Evolutionary conservation across 2,329 filamentous ascomycete species (phyloP).

Genomic region (Fusarium humuli): DNA sequence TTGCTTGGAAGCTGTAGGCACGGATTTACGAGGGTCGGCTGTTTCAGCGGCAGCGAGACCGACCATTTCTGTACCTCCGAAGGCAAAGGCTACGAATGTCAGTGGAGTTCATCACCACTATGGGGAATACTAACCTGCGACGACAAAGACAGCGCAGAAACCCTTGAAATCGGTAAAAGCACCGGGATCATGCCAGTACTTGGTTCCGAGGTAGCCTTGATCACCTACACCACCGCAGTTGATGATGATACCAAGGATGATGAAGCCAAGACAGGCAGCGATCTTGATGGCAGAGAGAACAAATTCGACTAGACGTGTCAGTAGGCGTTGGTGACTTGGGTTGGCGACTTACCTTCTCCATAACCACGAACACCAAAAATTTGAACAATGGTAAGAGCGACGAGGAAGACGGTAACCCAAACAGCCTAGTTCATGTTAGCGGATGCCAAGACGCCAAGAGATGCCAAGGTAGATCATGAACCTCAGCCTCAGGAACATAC

Average conservation of each 20-base stretch:
- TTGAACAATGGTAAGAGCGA: constrained; percentile 82
- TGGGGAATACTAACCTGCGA: constrained; percentile 58
- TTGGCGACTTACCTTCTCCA: constrained; percentile 69
- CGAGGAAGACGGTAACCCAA: constrained; percentile 85
- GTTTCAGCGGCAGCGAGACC: constrained; percentile 83
- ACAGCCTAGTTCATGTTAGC: constrained; percentile 59
- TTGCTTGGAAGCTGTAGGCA: constrained; percentile 90
- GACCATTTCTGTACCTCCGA: constrained; percentile 80
- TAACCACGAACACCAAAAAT: constrained; percentile 89
- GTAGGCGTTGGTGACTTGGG: fast-evolving
- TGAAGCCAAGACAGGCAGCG: constrained; percentile 50
- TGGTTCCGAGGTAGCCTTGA: constrained; percentile 81
- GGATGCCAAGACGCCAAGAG: constrained; percentile 9
- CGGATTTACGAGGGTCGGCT: constrained; percentile 78
- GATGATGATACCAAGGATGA: constrained; percentile 85
- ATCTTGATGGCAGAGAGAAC: constrained; percentile 85
- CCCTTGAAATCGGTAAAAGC: constrained; percentile 87
- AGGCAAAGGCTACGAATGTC: constrained; percentile 64
- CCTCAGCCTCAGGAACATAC: not conserved
- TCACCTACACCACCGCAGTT: constrained; percentile 82
- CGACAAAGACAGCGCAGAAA: constrained; percentile 80
- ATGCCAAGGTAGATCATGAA: constrained; percentile 3
- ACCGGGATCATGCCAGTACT: constrained; percentile 81
- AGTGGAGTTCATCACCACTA: fast-evolving
- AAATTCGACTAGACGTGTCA: constrained; percentile 71